These are phyloP conservation scores for Musa balbisiana DNA, from an alignment of 202 grass and related monocot genomes.

Conservation along the genomic window DNA sequence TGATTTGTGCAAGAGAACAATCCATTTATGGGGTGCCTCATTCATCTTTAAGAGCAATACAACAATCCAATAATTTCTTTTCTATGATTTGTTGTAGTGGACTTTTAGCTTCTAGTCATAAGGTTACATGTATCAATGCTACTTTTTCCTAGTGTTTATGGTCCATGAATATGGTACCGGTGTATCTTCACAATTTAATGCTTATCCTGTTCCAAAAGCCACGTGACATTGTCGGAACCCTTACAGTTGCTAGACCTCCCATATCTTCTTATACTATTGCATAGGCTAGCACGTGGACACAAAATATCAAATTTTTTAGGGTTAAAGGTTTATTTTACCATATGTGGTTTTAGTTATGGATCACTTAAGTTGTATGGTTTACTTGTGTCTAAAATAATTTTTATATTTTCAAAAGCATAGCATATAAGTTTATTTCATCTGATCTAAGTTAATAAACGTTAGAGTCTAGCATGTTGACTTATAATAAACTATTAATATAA, in stretches of 20 bases:
- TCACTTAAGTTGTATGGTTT: too few species aligned
- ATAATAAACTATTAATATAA: too few species aligned
- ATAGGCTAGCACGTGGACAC: not conserved
- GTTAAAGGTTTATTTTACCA: not conserved
- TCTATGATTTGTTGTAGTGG: not conserved
- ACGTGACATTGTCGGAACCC: too few species aligned
- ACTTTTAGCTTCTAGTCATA: not conserved
- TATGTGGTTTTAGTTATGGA: too few species aligned
- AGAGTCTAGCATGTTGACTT: too few species aligned
- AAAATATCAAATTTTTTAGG: conserved; percentile 22
- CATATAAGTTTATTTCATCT: too few species aligned
- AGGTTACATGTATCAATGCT: not conserved
- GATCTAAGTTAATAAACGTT: too few species aligned
- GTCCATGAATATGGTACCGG: not conserved
- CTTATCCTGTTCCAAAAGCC: not conserved
- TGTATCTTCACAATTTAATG: not conserved
- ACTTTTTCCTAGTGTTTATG: not conserved
- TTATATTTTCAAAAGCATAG: too few species aligned
- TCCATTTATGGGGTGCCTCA: not conserved
- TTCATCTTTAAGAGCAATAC: not conserved
- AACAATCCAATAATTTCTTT: not conserved
- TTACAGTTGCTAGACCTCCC: too few species aligned
- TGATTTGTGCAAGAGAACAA: too few species aligned
- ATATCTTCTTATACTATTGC: conserved; percentile 87
- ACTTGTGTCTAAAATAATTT: too few species aligned